Evolutionary conservation across 768 basidiomycete genomes (phyloP).

Genomic region (Agrocybe praecox): DNA sequence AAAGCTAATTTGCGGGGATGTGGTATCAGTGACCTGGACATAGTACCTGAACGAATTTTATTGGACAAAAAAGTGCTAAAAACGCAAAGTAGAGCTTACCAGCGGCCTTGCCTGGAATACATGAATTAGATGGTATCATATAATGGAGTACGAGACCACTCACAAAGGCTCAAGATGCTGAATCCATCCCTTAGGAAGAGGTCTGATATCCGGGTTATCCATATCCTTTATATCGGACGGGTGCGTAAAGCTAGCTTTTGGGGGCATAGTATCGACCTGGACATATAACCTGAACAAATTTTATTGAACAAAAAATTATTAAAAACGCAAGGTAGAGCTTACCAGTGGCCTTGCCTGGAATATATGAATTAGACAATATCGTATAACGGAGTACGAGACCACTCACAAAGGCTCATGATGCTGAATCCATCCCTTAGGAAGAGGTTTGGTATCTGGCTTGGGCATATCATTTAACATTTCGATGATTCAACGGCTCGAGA

Average conservation of each 20-base stretch:
- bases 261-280: slow-evolving; percentile 29
- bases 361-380: neutral
- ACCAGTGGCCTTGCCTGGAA: slow-evolving; percentile 24
- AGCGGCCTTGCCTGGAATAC: slow-evolving; percentile 18
- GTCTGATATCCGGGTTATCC: slow-evolving; percentile 19
- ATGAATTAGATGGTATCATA: neutral
- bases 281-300: slow-evolving; percentile 33
- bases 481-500: too few relatives aligned
- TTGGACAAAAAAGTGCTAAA: neutral
- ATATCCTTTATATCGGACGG: slow-evolving; percentile 29
- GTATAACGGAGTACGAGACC: neutral
- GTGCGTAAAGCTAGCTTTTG: slow-evolving; percentile 35
- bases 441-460: slow-evolving; percentile 22
- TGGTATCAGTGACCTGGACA: slow-evolving; percentile 28
- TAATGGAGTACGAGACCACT: slow-evolving; percentile 10
- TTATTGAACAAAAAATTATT: neutral
- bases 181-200: slow-evolving; percentile 34
- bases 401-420: slow-evolving; percentile 34
- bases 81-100: slow-evolving; percentile 14
- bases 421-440: slow-evolving; percentile 35
- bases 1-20: slow-evolving; percentile 35
- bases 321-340: neutral
- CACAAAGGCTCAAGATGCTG: slow-evolving; percentile 35
- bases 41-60: slow-evolving; percentile 29
- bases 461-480: slow-evolving; percentile 5